phyloP scores from a whole-genome alignment of 2,329 filamentous ascomycete genomes.

The Colletotrichum higginsianum region DNA sequence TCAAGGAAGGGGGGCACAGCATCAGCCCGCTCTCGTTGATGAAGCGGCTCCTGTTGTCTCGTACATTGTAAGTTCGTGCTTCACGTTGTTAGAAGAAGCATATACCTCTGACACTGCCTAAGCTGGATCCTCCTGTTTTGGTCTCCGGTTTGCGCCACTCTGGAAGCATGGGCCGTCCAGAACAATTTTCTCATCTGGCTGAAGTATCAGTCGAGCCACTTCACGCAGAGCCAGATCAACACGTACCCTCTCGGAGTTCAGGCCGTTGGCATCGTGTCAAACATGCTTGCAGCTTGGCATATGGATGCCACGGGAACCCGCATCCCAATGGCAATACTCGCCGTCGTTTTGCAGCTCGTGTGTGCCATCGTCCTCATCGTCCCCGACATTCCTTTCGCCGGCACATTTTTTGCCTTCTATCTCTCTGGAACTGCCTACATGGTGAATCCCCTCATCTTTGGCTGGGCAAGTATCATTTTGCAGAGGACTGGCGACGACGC shows the following conservation, averaged over 20 bases:
- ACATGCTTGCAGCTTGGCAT: constrained; percentile 53
- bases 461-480: constrained; percentile 56
- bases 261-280: constrained; percentile 50
- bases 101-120: background rate
- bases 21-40: constrained; percentile 45
- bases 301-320: constrained; percentile 55
- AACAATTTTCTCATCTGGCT: constrained; percentile 50
- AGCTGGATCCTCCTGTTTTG: constrained; percentile 51
- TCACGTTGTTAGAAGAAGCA: too few relatives aligned
- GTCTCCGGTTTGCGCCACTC: constrained; percentile 53
- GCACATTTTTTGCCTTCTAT: constrained; percentile 50
- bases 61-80: constrained; percentile 46
- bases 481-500: constrained; percentile 56
- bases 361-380: constrained; percentile 52
- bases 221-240: constrained; percentile 52
- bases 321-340: constrained; percentile 52
- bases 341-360: constrained; percentile 51
- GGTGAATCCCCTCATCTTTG: constrained; percentile 56
- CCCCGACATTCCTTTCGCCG: constrained; percentile 48
- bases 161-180: constrained; percentile 51
- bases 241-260: constrained; percentile 56
- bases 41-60: constrained; percentile 43
- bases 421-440: constrained; percentile 56
- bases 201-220: constrained; percentile 45
- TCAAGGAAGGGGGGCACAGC: constrained; percentile 46